Evolutionary conservation across 1,284 basidiomycete genomes (phyloP).

Genomic region (Moesziomyces globuligerus): DNA sequence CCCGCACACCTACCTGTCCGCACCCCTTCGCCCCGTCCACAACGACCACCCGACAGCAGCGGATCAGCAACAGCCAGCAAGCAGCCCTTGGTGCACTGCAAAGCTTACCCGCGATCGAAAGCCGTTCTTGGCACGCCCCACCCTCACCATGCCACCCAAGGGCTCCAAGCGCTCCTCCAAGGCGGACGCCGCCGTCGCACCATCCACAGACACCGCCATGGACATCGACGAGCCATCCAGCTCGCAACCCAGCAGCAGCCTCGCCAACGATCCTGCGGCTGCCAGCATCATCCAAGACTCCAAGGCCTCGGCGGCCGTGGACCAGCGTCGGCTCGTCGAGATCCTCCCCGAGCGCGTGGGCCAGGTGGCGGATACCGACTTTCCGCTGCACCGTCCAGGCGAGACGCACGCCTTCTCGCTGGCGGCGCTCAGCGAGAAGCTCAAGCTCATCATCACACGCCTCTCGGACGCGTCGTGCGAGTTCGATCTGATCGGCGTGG

Average conservation of each 20-base stretch:
- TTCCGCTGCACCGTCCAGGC: constrained; percentile 56
- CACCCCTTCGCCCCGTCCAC: no score
- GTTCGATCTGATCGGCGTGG: constrained; percentile 94
- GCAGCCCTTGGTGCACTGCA: neutral
- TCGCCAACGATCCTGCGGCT: constrained; percentile 36
- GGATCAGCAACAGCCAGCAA: no score
- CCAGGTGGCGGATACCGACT: constrained; percentile 58
- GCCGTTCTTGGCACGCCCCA: no score
- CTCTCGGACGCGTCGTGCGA: constrained; percentile 73
- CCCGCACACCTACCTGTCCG: no score
- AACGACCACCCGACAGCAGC: no score
- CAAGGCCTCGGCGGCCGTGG: constrained; percentile 39
- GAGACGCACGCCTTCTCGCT: constrained; percentile 50
- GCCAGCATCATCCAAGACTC: constrained; percentile 36
- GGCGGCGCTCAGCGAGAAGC: constrained; percentile 33
- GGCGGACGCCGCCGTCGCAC: constrained; percentile 9
- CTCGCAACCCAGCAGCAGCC: constrained; percentile 25
- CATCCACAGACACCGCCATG: constrained; percentile 21
- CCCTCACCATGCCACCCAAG: constrained; percentile 34
- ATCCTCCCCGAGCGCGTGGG: constrained; percentile 62
- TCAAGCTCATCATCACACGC: constrained; percentile 55
- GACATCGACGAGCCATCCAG: constrained; percentile 39
- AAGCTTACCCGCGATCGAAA: no score
- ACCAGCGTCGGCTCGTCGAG: constrained; percentile 57
- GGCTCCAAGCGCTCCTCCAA: constrained; percentile 28